Conservation (phyloP, 208 protist genomes). For the Leishmania guyanensis region DNA sequence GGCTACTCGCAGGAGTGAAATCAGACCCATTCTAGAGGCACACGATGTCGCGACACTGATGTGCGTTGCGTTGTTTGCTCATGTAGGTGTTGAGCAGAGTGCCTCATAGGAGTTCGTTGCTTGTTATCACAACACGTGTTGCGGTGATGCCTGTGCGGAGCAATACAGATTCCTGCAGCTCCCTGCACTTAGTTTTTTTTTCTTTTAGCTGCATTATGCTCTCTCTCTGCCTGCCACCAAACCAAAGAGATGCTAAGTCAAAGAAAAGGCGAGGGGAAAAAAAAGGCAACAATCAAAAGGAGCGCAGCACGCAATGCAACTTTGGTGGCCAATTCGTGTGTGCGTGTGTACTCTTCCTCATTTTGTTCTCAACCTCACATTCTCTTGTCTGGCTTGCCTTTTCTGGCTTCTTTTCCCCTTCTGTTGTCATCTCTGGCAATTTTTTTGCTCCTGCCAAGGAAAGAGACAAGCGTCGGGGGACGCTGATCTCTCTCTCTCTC, state of each 20-base stretch:
- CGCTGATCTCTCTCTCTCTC: conserved; percentile 13
- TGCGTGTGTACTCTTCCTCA: background rate
- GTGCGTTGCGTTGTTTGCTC: background rate
- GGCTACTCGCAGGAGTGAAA: background rate
- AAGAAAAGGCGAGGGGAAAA: background rate
- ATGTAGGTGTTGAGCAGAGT: background rate
- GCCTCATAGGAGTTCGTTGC: background rate
- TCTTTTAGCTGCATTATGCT: background rate
- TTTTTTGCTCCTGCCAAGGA: background rate
- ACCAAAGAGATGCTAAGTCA: background rate
- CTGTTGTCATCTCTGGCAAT: background rate
- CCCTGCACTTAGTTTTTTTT: background rate
- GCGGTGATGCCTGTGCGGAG: background rate
- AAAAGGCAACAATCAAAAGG: background rate
- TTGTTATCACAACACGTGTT: background rate
- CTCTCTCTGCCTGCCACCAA: background rate
- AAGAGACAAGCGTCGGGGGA: background rate
- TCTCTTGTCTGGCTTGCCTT: background rate
- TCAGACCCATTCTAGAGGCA: background rate
- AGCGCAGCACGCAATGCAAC: background rate
- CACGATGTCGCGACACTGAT: background rate
- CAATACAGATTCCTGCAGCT: background rate
- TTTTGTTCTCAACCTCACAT: background rate
- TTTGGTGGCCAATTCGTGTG: background rate
- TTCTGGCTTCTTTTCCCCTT: background rate